Evolutionary conservation across 345 rosid genomes (phyloP).

Genomic region (Eucalyptus melliodora): DNA sequence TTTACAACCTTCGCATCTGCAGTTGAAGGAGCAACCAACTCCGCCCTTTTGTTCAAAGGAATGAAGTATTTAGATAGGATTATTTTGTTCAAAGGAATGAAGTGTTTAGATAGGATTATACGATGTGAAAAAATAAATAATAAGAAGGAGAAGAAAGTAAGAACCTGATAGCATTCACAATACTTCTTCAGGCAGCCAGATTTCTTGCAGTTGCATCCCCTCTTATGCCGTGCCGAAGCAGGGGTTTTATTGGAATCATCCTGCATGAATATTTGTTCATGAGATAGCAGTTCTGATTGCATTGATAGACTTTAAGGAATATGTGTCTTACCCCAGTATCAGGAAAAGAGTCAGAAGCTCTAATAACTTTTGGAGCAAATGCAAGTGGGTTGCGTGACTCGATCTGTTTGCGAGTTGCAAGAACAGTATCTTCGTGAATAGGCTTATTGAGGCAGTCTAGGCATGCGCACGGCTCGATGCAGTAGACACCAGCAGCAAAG

Average conservation of each 20-base stretch:
- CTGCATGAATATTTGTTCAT: slow-evolving; percentile 20
- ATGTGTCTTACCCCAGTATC: slow-evolving; percentile 46
- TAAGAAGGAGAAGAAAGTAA: neutral
- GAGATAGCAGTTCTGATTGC: neutral
- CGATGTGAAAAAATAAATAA: neutral
- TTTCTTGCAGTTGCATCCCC: slow-evolving; percentile 99
- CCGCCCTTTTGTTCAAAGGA: slow-evolving; percentile 44
- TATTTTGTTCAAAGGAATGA: slow-evolving; percentile 1
- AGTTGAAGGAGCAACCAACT: slow-evolving; percentile 93
- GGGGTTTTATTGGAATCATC: slow-evolving; percentile 81
- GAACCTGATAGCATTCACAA: slow-evolving; percentile 99
- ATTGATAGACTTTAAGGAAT: neutral
- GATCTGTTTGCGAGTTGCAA: slow-evolving; percentile 91
- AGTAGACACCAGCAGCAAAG: slow-evolving; percentile 96
- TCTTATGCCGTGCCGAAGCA: slow-evolving; percentile 91
- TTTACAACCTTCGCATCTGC: slow-evolving; percentile 98
- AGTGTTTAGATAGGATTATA: neutral
- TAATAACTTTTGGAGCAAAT: slow-evolving; percentile 96
- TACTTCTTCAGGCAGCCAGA: slow-evolving; percentile 92
- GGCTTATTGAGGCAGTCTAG: slow-evolving; percentile 95
- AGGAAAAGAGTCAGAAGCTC: slow-evolving; percentile 35
- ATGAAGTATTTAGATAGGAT: neutral
- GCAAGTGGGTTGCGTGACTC: slow-evolving; percentile 98
- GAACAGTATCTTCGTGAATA: slow-evolving; percentile 82
- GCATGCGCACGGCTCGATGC: slow-evolving; percentile 91